Percentiles rank a stretch among this genome's conserved stretches.
These are phyloP conservation scores for Herpetomonas muscarum DNA, from an alignment of 208 protist genomes.

Conservation along the genomic window DNA sequence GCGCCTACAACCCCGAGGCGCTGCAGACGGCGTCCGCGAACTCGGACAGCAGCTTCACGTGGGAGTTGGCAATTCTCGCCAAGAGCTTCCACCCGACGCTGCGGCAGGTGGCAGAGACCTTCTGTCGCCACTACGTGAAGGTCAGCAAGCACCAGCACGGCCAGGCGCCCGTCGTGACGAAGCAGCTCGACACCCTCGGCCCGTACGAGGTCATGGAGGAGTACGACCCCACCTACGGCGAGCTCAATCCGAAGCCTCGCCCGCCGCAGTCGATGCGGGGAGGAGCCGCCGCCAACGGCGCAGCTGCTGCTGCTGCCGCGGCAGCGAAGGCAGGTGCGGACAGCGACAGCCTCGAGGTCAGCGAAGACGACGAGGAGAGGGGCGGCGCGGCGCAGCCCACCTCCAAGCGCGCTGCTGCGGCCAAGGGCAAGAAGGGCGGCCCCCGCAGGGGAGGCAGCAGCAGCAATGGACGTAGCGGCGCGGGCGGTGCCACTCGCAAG, in stretches of 20 bases:
- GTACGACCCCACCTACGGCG: constrained; percentile 81
- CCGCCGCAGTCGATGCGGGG: constrained; percentile 19
- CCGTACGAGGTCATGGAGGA: constrained; percentile 89
- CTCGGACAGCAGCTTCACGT: constrained; percentile 87
- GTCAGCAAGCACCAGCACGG: constrained; percentile 76
- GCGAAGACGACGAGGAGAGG: too few species aligned
- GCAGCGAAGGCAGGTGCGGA: constrained; percentile 6
- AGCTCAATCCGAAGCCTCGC: constrained; percentile 64
- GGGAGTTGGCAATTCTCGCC: constrained; percentile 74
- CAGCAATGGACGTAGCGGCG: too few species aligned
- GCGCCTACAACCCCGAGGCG: constrained; percentile 81
- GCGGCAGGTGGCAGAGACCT: constrained; percentile 70
- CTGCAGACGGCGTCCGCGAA: constrained; percentile 77
- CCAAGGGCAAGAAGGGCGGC: too few species aligned
- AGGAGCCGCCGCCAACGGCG: constrained; percentile 21
- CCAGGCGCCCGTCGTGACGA: constrained; percentile 81
- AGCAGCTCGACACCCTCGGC: constrained; percentile 81
- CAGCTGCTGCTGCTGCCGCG: constrained; percentile 16
- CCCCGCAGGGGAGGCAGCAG: too few species aligned
- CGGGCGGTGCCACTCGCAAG: too few species aligned
- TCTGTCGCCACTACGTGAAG: constrained; percentile 82
- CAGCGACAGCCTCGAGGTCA: too few species aligned
- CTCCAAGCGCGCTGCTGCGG: too few species aligned
- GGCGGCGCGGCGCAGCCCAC: too few species aligned
- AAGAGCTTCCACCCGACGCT: constrained; percentile 85